These are phyloP conservation scores for Carex myosuroides DNA, from an alignment of 176 grass and related monocot species.

Conservation along the genomic window DNA sequence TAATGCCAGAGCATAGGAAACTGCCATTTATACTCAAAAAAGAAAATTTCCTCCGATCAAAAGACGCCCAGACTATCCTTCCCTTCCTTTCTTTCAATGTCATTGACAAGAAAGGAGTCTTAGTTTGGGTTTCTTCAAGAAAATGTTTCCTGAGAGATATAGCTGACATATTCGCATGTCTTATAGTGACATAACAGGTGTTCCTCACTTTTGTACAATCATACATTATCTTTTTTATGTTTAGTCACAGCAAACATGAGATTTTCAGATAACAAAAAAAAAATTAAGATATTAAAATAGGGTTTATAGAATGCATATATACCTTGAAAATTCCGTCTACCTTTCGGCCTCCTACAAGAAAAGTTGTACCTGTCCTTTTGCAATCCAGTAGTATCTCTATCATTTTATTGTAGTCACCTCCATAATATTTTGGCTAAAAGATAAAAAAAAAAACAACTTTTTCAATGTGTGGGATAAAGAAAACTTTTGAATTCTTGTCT, in stretches of 20 bases:
- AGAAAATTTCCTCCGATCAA: background rate
- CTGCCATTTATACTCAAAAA: background rate
- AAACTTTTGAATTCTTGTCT: background rate
- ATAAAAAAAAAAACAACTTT: background rate
- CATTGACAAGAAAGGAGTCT: background rate
- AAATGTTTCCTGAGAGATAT: background rate
- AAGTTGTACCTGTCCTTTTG: slow-evolving; percentile 71
- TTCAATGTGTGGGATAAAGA: background rate
- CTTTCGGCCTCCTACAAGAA: slow-evolving; percentile 78
- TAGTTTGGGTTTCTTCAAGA: background rate
- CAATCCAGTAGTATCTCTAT: slow-evolving; percentile 75
- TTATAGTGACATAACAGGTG: background rate
- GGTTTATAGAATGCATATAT: background rate
- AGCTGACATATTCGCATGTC: background rate
- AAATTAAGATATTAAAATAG: slow-evolving; percentile 9
- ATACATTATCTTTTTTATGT: background rate
- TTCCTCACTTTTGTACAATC: background rate
- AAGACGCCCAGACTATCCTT: background rate
- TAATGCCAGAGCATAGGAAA: background rate
- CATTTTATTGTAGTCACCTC: slow-evolving; percentile 70
- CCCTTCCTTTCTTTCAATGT: background rate
- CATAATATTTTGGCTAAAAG: slow-evolving; percentile 87
- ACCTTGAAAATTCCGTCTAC: slow-evolving; percentile 98
- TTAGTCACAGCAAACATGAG: background rate
- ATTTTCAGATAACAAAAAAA: background rate